A percentile compares a stretch with the other conserved stretches of the same genome.
Conservation (phyloP, 208 protist species). For the Leishmania major region DNA sequence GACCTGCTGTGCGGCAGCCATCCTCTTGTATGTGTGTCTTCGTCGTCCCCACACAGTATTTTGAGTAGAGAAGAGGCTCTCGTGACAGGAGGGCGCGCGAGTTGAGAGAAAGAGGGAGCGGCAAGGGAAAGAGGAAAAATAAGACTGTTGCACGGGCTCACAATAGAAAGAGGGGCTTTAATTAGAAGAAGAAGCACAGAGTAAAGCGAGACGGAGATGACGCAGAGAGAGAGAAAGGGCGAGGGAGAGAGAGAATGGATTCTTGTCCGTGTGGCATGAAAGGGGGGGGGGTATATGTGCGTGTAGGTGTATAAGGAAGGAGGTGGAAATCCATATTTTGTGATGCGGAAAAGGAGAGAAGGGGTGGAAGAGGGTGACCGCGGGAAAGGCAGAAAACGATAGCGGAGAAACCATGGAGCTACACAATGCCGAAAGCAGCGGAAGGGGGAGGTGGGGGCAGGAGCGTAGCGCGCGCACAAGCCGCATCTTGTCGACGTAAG, state of each 20-base stretch:
- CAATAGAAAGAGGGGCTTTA: neutral
- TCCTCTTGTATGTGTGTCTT: constrained; percentile 22
- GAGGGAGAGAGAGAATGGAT: neutral
- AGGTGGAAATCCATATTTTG: neutral
- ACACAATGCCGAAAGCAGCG: neutral
- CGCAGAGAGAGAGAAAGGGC: neutral
- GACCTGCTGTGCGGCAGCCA: constrained; percentile 68
- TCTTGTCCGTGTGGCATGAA: neutral
- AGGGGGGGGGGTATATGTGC: neutral
- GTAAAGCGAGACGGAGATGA: neutral
- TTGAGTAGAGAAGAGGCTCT: neutral
- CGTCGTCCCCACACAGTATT: neutral
- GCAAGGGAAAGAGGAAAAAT: neutral
- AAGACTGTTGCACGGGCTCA: neutral
- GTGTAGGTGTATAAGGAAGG: neutral
- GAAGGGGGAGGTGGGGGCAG: neutral
- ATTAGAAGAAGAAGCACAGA: neutral
- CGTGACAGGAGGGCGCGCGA: neutral
- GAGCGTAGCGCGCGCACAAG: neutral
- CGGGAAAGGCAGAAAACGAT: neutral
- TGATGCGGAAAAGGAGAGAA: neutral
- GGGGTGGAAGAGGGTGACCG: neutral
- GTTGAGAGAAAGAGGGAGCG: neutral
- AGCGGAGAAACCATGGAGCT: neutral
- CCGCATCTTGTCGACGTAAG: neutral